Evolutionary conservation across 257 asterid genomes (phyloP), one percentile per base, ranked within the genome.

Genomic region (Plectranthus barbatus): DNA sequence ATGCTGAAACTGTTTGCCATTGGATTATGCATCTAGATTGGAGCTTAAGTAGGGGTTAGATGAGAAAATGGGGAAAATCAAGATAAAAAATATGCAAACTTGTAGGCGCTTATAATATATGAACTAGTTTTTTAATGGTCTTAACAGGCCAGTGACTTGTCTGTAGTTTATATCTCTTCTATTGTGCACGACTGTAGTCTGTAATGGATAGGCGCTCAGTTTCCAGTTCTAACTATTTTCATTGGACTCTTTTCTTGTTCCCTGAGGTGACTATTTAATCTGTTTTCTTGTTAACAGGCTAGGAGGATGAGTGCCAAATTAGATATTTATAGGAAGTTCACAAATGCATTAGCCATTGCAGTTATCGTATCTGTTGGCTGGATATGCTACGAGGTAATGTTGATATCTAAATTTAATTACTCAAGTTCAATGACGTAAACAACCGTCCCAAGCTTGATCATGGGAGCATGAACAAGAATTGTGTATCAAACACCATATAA

Each of bases 281-380:
- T 44, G 15, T 45, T 72, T 50, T 60, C 19, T 56, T 26, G 75
- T 50, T 70, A 54, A 56, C 83, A 88, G 95, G 95, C 95, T 51
- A 81, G 96, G 65, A 81, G 92, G 71, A 74, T 85, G 95, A 69
- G 79, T 63, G 91, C 95, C 66, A 91, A 91, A 72, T 79, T 91
- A 61, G 96, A 91, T 60, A 76, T 91, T 55, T 91, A 88, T 78
- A 76, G 96, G 66, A 91, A 86, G 82, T 91, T 91, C 83, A 88
- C 98, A 13, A 91, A 91, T 78, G 98, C 96, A 60, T 81, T 88
- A 80, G 95, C 81, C 23, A 73, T 88, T 65, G 84, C 98, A 41
- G 94, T 91, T 74, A 68, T 91, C 14, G 84, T 91, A 48, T 91
- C 96, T 61, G 90, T 88, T 79, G 98, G 95, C 56, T 91, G 98